These are phyloP conservation scores for Casaregolazyma lundiana DNA, from an alignment of 1,139 yeast species.

Conservation along the genomic window DNA sequence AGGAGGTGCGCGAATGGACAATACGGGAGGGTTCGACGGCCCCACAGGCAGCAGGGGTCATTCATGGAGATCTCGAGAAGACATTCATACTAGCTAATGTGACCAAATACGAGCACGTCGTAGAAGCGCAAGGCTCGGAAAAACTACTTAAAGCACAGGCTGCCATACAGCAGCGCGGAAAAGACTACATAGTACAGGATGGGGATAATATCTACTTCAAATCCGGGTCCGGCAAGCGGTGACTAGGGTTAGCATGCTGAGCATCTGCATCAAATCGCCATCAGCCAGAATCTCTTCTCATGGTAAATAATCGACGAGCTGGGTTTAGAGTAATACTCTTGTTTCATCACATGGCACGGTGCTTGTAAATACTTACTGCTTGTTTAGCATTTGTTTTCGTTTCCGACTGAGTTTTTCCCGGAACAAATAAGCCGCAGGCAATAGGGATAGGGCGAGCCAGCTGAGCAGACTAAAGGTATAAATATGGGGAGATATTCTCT, in stretches of 20 bases:
- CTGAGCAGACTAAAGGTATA: neutral
- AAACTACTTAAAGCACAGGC: conserved; percentile 27
- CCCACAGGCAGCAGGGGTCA: conserved; percentile 80
- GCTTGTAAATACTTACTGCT: neutral
- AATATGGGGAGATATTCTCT: neutral
- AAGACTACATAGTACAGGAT: conserved; percentile 67
- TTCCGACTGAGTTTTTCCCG: neutral
- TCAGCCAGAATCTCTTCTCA: conserved; percentile 23
- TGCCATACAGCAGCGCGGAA: conserved; percentile 45
- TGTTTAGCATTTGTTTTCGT: neutral
- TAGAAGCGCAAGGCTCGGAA: conserved; percentile 31
- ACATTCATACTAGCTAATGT: conserved; percentile 78
- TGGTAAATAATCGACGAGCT: conserved; percentile 32
- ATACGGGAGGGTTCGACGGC: conserved; percentile 62
- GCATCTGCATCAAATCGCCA: neutral
- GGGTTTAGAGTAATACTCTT: conserved; percentile 31
- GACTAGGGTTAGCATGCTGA: neutral
- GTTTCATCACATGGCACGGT: conserved; percentile 24
- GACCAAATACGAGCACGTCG: conserved; percentile 37
- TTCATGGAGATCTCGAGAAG: conserved; percentile 73
- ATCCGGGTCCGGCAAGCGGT: conserved; percentile 18
- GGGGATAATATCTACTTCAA: conserved; percentile 71
- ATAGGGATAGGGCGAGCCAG: conserved; percentile 1
- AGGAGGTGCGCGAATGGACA: conserved; percentile 82
- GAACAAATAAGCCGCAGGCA: neutral